These are phyloP conservation scores for Dothiorella sarmentorum DNA, from an alignment of 2,329 filamentous ascomycete genomes.

Conservation along the genomic window DNA sequence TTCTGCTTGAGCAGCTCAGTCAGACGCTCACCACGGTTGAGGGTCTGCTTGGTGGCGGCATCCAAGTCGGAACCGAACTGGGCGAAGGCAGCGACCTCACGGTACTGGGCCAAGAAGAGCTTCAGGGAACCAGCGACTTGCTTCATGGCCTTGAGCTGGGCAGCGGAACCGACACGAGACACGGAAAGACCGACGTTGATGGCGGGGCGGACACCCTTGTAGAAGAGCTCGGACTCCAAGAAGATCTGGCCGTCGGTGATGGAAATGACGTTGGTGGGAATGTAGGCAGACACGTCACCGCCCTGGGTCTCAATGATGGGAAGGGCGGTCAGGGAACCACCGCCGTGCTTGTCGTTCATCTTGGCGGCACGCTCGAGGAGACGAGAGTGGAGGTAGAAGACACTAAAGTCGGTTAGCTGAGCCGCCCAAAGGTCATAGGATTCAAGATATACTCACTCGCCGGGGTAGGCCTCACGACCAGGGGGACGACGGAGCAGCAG, in stretches of 20 bases:
- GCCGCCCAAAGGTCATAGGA: background rate
- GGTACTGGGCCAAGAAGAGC: conserved; percentile 99
- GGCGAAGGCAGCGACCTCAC: conserved; percentile 98
- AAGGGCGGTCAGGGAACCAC: conserved; percentile 94
- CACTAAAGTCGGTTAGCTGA: conserved; percentile 45
- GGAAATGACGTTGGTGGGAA: conserved; percentile 99
- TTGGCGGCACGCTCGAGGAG: conserved; percentile 99
- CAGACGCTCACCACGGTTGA: conserved; percentile 95
- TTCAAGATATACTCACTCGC: conserved; percentile 61
- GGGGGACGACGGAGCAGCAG: conserved; percentile 95
- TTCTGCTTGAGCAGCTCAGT: conserved; percentile 99
- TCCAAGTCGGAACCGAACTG: conserved; percentile 99
- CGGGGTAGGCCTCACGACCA: conserved; percentile 98
- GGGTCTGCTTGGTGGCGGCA: conserved; percentile 97
- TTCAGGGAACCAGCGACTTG: conserved; percentile 99
- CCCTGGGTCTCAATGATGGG: conserved; percentile 99
- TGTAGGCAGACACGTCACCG: conserved; percentile 99
- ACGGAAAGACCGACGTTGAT: conserved; percentile 99
- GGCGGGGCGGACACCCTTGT: conserved; percentile 99
- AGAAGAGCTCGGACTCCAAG: conserved; percentile 98
- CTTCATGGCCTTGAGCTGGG: conserved; percentile 99
- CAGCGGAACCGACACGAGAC: conserved; percentile 98
- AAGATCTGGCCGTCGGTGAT: conserved; percentile 99
- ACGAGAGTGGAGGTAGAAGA: conserved; percentile 99
- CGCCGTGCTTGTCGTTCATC: conserved; percentile 93